Evolutionary conservation across 192 early-diverging fungal species (phyloP), one percentile per base, ranked within the genome.

Genomic region (Coemansia sp.): DNA sequence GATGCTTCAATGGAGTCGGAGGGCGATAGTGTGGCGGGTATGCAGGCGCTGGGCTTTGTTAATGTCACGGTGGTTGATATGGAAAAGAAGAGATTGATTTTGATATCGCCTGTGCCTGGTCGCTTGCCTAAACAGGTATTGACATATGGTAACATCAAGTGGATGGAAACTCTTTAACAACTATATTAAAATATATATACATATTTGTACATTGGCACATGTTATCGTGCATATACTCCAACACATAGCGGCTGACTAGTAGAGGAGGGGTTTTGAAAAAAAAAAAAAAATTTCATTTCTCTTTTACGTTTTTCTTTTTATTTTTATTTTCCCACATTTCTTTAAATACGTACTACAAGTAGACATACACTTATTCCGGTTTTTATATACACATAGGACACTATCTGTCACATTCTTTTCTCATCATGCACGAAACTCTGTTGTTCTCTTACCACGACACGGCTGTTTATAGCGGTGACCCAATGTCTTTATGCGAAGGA

Each of bases 101-200:
- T 98, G 29, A 59, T 97, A 27, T 88, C 92, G 23, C 97, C 97
- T 4, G 90, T 91, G 29, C 95, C 95, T 17, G 94, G 94, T 8
- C 86, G 91, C 38, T 77, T 99, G 75, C 94, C 94, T 15, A 91
- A 91, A 44, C 89, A 88, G 73, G 92, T 93, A 68, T 77, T 96
- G 63, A 65, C 97, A 51, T 87, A 95, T 79, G 95, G 90, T 10
- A 68, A 87, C 34, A 86, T 95, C 60, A 95, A 96, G 70, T 99
- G 97, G 97, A 90, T 97, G 76, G 96, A 98, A 66, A 82, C 89
- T 2, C 12, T 74, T 0, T 82, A 63, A 41, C 12, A 63, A 41
- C 12, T 38, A 55, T 37, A 39, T 23, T 59, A 15, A 31, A 36
- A 36, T n/a, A 27, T 51, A 51, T 15, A 48, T 21, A 17, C 45